Base-by-base conservation (phyloP, 352 stramenopile species). In the Pilasporangium apinafurcum region DNA sequence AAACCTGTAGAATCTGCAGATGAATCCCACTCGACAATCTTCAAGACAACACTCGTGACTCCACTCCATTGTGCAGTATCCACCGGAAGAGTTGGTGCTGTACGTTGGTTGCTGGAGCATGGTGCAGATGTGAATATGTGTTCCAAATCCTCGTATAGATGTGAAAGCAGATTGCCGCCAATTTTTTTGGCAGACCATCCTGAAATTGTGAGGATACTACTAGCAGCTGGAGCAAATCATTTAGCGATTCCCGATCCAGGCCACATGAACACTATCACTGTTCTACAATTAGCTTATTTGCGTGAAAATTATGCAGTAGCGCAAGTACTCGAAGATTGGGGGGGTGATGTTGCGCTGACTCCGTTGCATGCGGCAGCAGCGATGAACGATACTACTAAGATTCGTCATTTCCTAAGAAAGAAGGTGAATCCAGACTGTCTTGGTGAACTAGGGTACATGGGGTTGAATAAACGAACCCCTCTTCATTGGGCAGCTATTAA, bases 251-350 rank as follows among this genome's bases (percentile, higher is more conserved):
- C 81, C 0, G 78, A 90, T 46, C 73, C 81, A 10, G 81, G 81
- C 7, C 79, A 87, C 34, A 83, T 86, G 65, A 92, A 92, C 42
- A 90, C 77, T n/a, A 78, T 92, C 37, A 89, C 81, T 2, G 81
- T 87, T 26, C 56, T 92, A 3, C 77, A 92, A 44, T 58, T 89
- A 8, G 81, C 78, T 8, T 92, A 92, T 55, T 35, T 90, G 24
- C 68, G 78, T 18, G 68, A 78, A 12, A 90, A 91, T 53, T 92
- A 91, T 40, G 75, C 76, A 4, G 78, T 91, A 8, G 80, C 77
- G 1, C 71, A 87, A 33, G 73, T 87, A 20, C 53, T 92, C 0
- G 80, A 92, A 37, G 80, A 92, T 52, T 92, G 77, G 80, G 80
- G 80, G 17, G 74, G 77, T 2, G 80, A 92, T 22, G 64, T 92